Evolutionary conservation across 306 rosid genomes (phyloP).

Genomic region (Trichosanthes cucumerina): DNA sequence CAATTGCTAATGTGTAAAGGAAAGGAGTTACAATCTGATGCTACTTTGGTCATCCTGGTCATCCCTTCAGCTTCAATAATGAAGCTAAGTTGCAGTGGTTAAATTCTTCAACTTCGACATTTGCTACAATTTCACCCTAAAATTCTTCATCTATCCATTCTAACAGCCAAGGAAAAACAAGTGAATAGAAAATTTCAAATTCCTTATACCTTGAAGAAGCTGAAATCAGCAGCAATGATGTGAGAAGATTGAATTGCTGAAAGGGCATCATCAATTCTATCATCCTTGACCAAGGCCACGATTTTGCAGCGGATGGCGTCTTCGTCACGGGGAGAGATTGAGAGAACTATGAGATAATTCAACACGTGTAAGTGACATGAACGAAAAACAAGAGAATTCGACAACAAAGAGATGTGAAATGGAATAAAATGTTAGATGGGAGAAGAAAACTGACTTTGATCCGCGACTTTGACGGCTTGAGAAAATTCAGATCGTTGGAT

Average conservation of each 20-base stretch:
- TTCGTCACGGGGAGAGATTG: slow-evolving; percentile 56
- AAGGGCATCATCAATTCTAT: slow-evolving; percentile 49
- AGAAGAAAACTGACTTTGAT: slow-evolving; percentile 51
- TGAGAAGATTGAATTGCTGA: slow-evolving; percentile 44
- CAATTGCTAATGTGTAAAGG: no score
- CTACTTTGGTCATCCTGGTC: not conserved
- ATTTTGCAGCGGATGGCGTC: slow-evolving; percentile 88
- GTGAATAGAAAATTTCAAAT: not conserved
- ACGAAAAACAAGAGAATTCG: not conserved
- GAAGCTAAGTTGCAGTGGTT: not conserved
- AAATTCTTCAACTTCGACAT: not conserved
- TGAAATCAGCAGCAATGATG: slow-evolving; percentile 32
- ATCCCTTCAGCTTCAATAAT: not conserved
- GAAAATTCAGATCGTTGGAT: slow-evolving; percentile 47
- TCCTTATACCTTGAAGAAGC: slow-evolving; percentile 45
- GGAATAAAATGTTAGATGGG: not conserved
- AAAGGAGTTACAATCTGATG: no score
- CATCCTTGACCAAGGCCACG: slow-evolving; percentile 62
- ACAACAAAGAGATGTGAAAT: not conserved
- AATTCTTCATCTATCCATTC: not conserved
- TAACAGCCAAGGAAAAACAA: no score
- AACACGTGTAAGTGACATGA: not conserved
- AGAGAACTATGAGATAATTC: slow-evolving; percentile 42
- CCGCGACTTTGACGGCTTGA: slow-evolving; percentile 66
- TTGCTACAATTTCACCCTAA: not conserved